These are phyloP conservation scores for Hamamelis virginiana DNA, from an alignment of 164 flowering plant species.

Conservation along the genomic window DNA sequence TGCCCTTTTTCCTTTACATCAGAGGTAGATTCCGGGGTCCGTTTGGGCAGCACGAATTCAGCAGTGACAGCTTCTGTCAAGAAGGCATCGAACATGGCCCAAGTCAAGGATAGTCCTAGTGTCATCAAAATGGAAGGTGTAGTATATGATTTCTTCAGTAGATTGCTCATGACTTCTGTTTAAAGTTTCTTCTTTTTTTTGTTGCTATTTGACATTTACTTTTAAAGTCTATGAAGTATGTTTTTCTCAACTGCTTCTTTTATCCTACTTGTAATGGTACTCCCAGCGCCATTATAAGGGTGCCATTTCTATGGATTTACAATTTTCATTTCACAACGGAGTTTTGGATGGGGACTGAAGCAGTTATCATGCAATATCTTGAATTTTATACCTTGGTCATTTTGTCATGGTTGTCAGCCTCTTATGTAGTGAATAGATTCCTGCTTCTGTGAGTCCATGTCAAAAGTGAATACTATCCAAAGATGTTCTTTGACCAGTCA, in stretches of 20 bases:
- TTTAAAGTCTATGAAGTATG: neutral
- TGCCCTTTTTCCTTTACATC: slow-evolving; percentile 10
- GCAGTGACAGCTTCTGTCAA: slow-evolving; percentile 18
- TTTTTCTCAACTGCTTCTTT: neutral
- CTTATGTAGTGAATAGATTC: too few species aligned
- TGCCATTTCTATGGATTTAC: too few species aligned
- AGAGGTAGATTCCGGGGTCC: slow-evolving; percentile 17
- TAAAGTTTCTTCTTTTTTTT: neutral
- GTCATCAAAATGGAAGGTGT: slow-evolving; percentile 30
- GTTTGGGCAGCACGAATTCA: slow-evolving; percentile 10
- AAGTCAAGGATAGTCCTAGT: slow-evolving; percentile 22
- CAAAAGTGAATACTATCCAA: too few species aligned
- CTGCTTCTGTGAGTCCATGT: too few species aligned
- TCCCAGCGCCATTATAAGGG: too few species aligned
- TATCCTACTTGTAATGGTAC: too few species aligned
- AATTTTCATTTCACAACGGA: too few species aligned
- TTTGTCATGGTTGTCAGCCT: too few species aligned
- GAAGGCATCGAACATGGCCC: slow-evolving; percentile 24
- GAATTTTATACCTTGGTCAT: too few species aligned
- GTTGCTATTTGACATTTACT: neutral
- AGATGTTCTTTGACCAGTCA: too few species aligned
- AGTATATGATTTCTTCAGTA: slow-evolving; percentile 1
- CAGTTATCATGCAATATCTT: too few species aligned
- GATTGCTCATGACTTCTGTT: neutral
- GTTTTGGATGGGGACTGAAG: too few species aligned